These are phyloP conservation scores for Macadamia tetraphylla DNA, from an alignment of 164 flowering plant genomes.

Conservation along the genomic window DNA sequence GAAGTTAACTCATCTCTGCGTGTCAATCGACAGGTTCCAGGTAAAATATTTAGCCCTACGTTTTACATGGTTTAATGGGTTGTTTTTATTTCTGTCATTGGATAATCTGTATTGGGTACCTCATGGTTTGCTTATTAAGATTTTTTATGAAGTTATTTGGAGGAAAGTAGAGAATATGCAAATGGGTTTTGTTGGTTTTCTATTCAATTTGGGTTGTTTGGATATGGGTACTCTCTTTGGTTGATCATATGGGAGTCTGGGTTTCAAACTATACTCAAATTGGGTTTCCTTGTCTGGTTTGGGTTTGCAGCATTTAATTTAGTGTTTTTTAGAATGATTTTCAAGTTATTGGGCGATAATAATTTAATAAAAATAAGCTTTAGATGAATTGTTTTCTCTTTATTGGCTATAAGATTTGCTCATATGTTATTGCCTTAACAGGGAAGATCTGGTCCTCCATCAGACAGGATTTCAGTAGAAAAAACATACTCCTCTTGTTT, in stretches of 20 bases:
- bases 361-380: too few species aligned
- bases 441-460: neutral
- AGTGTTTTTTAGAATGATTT: neutral
- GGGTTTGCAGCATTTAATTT: neutral
- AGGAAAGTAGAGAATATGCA: neutral
- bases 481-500: conserved; percentile 3
- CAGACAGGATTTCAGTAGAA: conserved; percentile 4
- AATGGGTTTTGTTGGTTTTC: conserved; percentile 4
- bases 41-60: neutral
- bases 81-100: neutral
- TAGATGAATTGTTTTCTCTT: too few species aligned
- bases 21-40: conserved; percentile 2
- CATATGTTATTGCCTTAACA: neutral
- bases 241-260: too few species aligned
- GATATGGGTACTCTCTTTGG: neutral
- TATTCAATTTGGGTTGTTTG: neutral
- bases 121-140: neutral
- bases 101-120: neutral
- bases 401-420: neutral
- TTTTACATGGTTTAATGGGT: neutral
- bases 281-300: too few species aligned
- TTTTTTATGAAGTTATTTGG: neutral
- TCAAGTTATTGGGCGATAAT: neutral
- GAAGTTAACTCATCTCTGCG: conserved; percentile 3
- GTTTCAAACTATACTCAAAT: too few species aligned